Evolutionary conservation across 495 filamentous ascomycete species (phyloP).

Genomic region (Annulohypoxylon maeteangense): DNA sequence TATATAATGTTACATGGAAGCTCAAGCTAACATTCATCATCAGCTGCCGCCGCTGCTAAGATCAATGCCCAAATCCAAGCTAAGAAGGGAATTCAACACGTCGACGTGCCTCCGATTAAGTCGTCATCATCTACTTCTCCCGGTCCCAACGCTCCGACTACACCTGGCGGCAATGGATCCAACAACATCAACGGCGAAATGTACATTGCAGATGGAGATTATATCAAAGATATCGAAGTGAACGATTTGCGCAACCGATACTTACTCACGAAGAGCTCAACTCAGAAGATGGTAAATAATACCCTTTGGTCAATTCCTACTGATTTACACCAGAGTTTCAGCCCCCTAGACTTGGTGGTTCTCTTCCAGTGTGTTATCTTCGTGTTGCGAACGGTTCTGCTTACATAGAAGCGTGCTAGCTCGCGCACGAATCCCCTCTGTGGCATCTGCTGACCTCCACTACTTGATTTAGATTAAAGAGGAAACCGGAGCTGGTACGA

Average conservation of each 20-base stretch:
- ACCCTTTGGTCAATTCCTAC: slow-evolving; percentile 74
- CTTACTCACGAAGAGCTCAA: slow-evolving; percentile 95
- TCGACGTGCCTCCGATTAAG: slow-evolving; percentile 90
- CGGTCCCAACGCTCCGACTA: slow-evolving; percentile 25
- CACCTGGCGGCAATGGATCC: slow-evolving; percentile 55
- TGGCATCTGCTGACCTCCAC: slow-evolving; percentile 97
- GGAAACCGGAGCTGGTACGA: slow-evolving; percentile 99
- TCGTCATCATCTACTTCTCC: slow-evolving; percentile 53
- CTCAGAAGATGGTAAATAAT: slow-evolving; percentile 98
- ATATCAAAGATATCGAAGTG: slow-evolving; percentile 97
- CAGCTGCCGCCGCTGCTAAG: slow-evolving; percentile 89
- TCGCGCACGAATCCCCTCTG: slow-evolving; percentile 75
- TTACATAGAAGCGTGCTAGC: slow-evolving; percentile 84
- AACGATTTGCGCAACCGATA: slow-evolving; percentile 98
- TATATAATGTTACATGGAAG: background rate
- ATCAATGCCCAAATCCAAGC: slow-evolving; percentile 94
- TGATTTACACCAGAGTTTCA: slow-evolving; percentile 77
- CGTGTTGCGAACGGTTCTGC: slow-evolving; percentile 77
- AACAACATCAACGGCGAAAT: slow-evolving; percentile 81
- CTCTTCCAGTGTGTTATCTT: slow-evolving; percentile 52
- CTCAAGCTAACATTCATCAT: slow-evolving; percentile 40
- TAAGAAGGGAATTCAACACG: slow-evolving; percentile 92
- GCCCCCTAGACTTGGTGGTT: slow-evolving; percentile 51
- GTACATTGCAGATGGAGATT: slow-evolving; percentile 95
- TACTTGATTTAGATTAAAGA: slow-evolving; percentile 99